These are phyloP conservation scores for Phytophthora boehmeriae DNA, from an alignment of 352 stramenopile species.

Conservation along the genomic window DNA sequence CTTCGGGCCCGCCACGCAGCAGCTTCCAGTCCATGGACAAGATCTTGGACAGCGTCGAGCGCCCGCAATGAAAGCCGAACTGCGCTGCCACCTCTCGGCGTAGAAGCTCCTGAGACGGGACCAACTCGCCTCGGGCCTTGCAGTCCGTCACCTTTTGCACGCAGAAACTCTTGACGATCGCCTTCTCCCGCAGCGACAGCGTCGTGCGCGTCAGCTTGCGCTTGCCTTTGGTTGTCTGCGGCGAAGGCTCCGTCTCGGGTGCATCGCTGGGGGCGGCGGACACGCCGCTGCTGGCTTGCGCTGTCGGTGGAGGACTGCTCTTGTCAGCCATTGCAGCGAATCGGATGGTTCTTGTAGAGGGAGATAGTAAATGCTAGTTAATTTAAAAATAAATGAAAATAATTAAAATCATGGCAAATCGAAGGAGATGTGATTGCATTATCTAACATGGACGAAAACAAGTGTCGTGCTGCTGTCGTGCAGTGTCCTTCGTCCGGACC, in stretches of 20 bases:
- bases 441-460: no score
- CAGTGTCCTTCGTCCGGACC: no score
- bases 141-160: constrained; percentile 66
- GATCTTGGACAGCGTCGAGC: constrained; percentile 81
- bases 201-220: constrained; percentile 47
- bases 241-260: background rate
- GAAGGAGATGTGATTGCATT: background rate
- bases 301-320: background rate
- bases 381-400: background rate
- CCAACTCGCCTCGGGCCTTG: constrained; percentile 54
- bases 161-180: constrained; percentile 79
- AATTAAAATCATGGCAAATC: constrained; percentile 9
- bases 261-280: background rate
- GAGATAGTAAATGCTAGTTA: no score
- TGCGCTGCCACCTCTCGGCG: constrained; percentile 53
- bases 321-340: constrained; percentile 7
- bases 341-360: constrained; percentile 31
- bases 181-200: constrained; percentile 75
- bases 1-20: constrained; percentile 37
- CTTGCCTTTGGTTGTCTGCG: constrained; percentile 15
- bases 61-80: constrained; percentile 69
- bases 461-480: no score
- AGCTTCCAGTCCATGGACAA: constrained; percentile 69
- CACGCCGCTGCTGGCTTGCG: background rate
- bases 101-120: constrained; percentile 69